Conservation (phyloP, 1,284 basidiomycete genomes). For the Sanghuangporus sanghuang region DNA sequence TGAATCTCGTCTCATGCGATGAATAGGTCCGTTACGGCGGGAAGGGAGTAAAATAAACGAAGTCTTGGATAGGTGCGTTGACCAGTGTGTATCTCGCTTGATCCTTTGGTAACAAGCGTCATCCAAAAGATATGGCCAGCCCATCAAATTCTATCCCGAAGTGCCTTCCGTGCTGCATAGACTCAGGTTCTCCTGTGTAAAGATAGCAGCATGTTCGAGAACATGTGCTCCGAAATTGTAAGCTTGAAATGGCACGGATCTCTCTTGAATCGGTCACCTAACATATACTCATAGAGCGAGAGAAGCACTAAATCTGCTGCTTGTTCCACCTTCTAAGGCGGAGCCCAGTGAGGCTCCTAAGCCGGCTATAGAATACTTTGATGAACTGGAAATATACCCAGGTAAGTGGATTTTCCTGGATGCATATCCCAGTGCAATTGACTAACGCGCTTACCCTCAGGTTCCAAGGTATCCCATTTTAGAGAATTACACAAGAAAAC, state of each 20-base stretch:
- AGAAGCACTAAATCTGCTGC: constrained; percentile 67
- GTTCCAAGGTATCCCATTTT: constrained; percentile 83
- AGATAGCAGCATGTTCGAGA: constrained; percentile 73
- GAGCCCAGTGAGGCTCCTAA: constrained; percentile 35
- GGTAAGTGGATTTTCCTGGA: constrained; percentile 34
- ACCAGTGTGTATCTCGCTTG: neutral
- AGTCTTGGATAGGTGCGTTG: constrained; percentile 52
- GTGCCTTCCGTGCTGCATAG: constrained; percentile 73
- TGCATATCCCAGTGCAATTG: constrained; percentile 3
- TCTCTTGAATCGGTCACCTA: neutral
- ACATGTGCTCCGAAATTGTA: constrained; percentile 69
- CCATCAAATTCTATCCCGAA: constrained; percentile 68
- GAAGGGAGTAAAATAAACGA: constrained; percentile 51
- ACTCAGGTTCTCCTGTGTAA: constrained; percentile 48
- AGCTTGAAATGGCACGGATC: constrained; percentile 26
- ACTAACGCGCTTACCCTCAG: constrained; percentile 29
- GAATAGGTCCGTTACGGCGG: constrained; percentile 57
- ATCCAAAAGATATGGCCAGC: constrained; percentile 42
- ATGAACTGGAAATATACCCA: constrained; percentile 82
- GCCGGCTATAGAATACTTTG: constrained; percentile 65
- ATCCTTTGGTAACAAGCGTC: neutral
- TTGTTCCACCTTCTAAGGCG: constrained; percentile 47
- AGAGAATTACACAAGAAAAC: constrained; percentile 71
- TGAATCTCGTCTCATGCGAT: constrained; percentile 14
- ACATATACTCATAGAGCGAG: constrained; percentile 50